phyloP scores from a whole-genome alignment of 2,329 filamentous ascomycete species.

The Fusarium sp. region DNA sequence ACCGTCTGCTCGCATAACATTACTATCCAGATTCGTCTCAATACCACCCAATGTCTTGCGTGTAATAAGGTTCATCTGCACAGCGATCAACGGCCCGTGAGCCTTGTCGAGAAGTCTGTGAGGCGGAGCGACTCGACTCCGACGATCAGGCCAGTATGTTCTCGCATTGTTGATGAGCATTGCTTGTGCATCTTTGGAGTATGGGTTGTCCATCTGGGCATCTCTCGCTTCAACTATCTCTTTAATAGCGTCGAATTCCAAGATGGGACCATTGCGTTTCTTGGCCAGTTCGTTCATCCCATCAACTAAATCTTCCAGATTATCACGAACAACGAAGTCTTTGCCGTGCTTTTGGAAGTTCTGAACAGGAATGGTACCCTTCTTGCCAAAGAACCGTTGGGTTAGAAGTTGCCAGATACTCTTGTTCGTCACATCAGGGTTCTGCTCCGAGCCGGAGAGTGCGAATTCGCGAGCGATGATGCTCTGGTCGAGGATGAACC shows the following conservation, averaged over 20 bases:
- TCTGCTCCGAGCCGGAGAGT: constrained; percentile 73
- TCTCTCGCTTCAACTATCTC: constrained; percentile 66
- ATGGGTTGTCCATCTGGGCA: constrained; percentile 66
- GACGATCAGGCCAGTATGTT: constrained; percentile 66
- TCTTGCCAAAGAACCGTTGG: constrained; percentile 62
- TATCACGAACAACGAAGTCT: constrained; percentile 71
- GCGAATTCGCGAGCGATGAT: constrained; percentile 73
- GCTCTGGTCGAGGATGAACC: constrained; percentile 70
- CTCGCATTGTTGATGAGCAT: constrained; percentile 71
- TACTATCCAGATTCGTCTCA: constrained; percentile 69
- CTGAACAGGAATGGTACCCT: constrained; percentile 67
- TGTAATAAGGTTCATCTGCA: constrained; percentile 70
- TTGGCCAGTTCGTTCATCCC: constrained; percentile 70
- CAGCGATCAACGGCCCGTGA: constrained; percentile 71
- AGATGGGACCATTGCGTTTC: constrained; percentile 59
- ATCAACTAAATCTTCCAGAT: constrained; percentile 65
- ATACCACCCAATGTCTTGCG: constrained; percentile 72
- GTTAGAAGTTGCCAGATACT: constrained; percentile 64
- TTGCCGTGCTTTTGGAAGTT: constrained; percentile 69
- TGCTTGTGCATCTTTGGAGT: constrained; percentile 70
- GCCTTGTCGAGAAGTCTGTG: constrained; percentile 66
- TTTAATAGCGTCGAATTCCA: constrained; percentile 60
- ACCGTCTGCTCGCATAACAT: constrained; percentile 65
- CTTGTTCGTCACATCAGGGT: constrained; percentile 70
- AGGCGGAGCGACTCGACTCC: constrained; percentile 64